Percentiles rank a stretch among this genome's conserved stretches.
phyloP scores from a whole-genome alignment of 805 yeast species.

The Cyberlindnera samutprakarnensis region DNA sequence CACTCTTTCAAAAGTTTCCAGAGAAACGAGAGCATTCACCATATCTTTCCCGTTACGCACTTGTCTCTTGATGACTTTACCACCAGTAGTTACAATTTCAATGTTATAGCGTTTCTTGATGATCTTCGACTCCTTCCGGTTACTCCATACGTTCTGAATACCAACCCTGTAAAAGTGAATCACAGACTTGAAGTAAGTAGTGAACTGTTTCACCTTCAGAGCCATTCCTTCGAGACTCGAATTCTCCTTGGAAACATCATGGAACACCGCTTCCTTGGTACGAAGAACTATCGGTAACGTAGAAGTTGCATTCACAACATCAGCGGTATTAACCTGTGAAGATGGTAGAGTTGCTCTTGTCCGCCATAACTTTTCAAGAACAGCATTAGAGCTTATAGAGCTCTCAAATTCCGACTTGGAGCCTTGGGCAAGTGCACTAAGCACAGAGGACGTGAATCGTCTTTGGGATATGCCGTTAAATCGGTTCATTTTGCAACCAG shows the following conservation, averaged over 20 bases:
- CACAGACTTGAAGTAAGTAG: constrained; percentile 36
- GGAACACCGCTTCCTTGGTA: constrained; percentile 21
- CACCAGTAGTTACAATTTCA: constrained; percentile 16
- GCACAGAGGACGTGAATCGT: too few relatives aligned
- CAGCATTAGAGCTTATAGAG: constrained; percentile 5
- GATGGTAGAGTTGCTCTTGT: constrained; percentile 1
- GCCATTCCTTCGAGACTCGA: constrained; percentile 19
- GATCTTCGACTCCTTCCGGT: constrained; percentile 25
- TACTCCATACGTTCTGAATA: constrained; percentile 45
- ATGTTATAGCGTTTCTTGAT: constrained; percentile 23
- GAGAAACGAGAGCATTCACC: constrained; percentile 28
- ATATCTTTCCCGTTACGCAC: constrained; percentile 30
- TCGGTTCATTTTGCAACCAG: too few relatives aligned
- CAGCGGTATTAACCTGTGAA: constrained; percentile 3
- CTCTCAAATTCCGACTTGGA: constrained; percentile 5
- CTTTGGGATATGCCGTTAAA: not conserved
- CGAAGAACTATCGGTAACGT: constrained; percentile 26
- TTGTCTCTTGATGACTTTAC: constrained; percentile 14
- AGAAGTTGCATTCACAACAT: constrained; percentile 21
- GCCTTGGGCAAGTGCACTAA: not conserved
- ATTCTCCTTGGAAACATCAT: constrained; percentile 20
- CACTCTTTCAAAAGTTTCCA: constrained; percentile 27
- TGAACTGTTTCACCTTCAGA: constrained; percentile 30
- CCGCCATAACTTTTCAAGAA: constrained; percentile 11
- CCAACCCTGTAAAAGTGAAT: constrained; percentile 53